These are phyloP conservation scores for Sporothrix inflata DNA, from an alignment of 2,329 filamentous ascomycete species.

Conservation along the genomic window DNA sequence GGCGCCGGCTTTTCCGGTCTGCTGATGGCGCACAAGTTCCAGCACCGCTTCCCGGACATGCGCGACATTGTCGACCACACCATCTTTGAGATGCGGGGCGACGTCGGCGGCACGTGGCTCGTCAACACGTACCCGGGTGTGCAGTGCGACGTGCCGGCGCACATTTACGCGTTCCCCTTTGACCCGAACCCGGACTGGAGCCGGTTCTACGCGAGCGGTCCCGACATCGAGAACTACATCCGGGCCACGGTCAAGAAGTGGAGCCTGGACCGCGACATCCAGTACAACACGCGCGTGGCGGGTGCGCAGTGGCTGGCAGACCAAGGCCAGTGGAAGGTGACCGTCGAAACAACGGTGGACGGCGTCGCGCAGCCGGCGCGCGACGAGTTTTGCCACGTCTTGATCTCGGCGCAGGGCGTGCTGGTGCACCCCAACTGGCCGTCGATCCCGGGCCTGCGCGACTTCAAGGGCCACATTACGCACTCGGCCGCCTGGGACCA, in stretches of 20 bases:
- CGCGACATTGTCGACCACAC: constrained; percentile 36
- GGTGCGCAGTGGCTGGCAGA: constrained; percentile 15
- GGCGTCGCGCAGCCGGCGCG: constrained; percentile 5
- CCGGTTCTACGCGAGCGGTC: constrained; percentile 22
- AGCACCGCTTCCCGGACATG: constrained; percentile 41
- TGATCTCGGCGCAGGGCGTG: constrained; percentile 21
- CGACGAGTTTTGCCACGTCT: constrained; percentile 21
- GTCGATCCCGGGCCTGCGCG: constrained; percentile 32
- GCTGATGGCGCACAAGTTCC: constrained; percentile 44
- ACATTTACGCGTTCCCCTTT: constrained; percentile 29
- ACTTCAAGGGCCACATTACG: constrained; percentile 38
- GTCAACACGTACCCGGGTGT: constrained; percentile 39
- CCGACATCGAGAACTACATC: constrained; percentile 27
- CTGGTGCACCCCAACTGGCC: constrained; percentile 26
- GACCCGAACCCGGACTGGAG: constrained; percentile 27
- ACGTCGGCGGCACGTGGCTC: constrained; percentile 42
- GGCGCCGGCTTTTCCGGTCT: constrained; percentile 43
- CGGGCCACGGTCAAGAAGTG: constrained; percentile 21
- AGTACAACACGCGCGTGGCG: constrained; percentile 22
- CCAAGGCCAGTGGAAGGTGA: constrained; percentile 20
- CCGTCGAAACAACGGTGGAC: background rate
- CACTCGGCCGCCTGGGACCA: constrained; percentile 39
- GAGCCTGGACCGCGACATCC: constrained; percentile 19
- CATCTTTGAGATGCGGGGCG: constrained; percentile 40
- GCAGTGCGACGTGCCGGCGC: constrained; percentile 36